Evolutionary conservation across 495 filamentous ascomycete genomes (phyloP), one percentile per base, ranked within the genome.

Genomic region (Lasiosphaeria ovina): DNA sequence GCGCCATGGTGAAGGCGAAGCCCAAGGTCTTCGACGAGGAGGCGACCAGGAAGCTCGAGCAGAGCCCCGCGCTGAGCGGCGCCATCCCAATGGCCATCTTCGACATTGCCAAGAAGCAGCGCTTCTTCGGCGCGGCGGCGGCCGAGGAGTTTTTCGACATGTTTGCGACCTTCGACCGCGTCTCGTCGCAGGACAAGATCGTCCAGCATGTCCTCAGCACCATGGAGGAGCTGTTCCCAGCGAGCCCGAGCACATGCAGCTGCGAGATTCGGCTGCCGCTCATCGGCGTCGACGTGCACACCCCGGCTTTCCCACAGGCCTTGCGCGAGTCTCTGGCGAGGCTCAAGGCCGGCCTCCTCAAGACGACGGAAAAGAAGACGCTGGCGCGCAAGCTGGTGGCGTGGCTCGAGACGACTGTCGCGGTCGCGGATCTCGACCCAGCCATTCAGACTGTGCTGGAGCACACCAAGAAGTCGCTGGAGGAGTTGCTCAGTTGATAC

Each of bases 1-100:
- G 38, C 1, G 31, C 9, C 11, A 49, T 57, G 9, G 65, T 66
- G 56, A 73, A 73, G 66, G 40, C 54, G 12, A 63, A 64, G 59
- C 36, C 58, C 4, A 62, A 66, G 47, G 67, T 77, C 51, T 82
- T 94, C 58, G 83, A 89, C 59, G 81, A 85, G 17, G 82, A 81
- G 57, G 72, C 75, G 8, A 74, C 68, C 14, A 80, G 79, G 57
- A 83, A 87, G 62, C 83, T 95, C 8, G 83, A 85, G 49, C 81
- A 87, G 54, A 91, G 91, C 45, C 92, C 94, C 10, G 91, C 90
- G 12, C 77, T 97, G 35, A 89, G 87, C 51, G 94, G 94, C 7
- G 93, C 92, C 4, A 95, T 98, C 62, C 92, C 95, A 3, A 81
- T 93, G 52, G 92, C 93, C 35, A 90, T 98, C 42, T 98, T 97